phyloP scores from a whole-genome alignment of 345 rosid species.

The Syzygium aromaticum region DNA sequence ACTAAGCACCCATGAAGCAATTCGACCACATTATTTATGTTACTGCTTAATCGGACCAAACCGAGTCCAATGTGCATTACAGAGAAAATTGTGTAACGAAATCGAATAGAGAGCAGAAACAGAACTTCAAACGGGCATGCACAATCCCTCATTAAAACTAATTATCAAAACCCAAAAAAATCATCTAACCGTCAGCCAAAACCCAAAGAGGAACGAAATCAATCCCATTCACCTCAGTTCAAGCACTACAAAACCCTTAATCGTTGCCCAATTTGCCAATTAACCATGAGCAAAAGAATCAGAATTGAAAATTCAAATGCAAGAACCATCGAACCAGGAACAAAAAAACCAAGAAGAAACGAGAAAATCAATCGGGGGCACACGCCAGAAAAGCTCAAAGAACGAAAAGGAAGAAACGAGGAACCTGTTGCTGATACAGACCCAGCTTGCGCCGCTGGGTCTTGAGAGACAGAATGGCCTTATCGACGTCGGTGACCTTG shows the following conservation, averaged over 20 bases:
- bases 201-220: background rate
- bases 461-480: constrained; percentile 89
- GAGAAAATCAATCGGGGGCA: background rate
- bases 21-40: background rate
- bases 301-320: background rate
- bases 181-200: background rate
- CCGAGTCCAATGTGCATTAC: background rate
- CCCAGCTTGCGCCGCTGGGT: constrained; percentile 94
- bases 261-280: background rate
- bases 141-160: background rate
- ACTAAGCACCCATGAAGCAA: background rate
- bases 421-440: constrained; percentile 86
- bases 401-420: background rate
- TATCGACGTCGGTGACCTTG: constrained; percentile 87
- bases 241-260: background rate
- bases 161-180: background rate
- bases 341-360: background rate
- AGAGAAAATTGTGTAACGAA: background rate
- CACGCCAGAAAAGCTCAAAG: background rate
- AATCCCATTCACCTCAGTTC: background rate
- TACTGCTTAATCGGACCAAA: background rate
- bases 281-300: background rate
- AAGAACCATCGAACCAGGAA: background rate
- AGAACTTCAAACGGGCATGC: background rate
- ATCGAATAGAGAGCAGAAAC: background rate